Base-by-base conservation (phyloP, 192 early-diverging fungal genomes). In the Mortierella claussenii region DNA sequence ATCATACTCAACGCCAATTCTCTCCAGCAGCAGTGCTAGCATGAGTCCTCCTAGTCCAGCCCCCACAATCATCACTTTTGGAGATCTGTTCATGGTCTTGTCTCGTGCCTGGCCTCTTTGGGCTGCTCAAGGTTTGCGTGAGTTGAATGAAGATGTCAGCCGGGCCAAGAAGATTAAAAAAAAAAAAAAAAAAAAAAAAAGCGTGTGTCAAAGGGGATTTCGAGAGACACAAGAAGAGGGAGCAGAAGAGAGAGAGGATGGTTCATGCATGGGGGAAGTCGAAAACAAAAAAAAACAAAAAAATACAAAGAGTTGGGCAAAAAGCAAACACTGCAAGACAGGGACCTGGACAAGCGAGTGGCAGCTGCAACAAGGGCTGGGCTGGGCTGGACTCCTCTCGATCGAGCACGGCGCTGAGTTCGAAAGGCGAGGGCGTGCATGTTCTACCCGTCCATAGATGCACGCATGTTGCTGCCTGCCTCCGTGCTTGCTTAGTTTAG, bases 111-210 rank as follows among this genome's bases (percentile, higher is more conserved):
- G 7, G 13, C 13, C 13, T 10, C 7, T 40, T 40, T 7, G 37
- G 37, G 13, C 7, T 10, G 13, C 13, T 40, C 13, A 13, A 40
- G 37, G 37, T 7, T 40, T 40, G 37, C 13, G 13, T 10, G 13
- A 40, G 13, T 40, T 7, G 13, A 40, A 40, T 10, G 37, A 40
- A 40, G 13, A 40, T 40, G 37, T 10, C 7, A 40, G 13, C 8
- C 13, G 37, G 37, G 13, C 7, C 8, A 13, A 40, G 13, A 13
- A 10, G 37, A 40, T 10, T 7, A 13, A 40, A 40, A 40, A 40
- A 40, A 40, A 40, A 40, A 40, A 40, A 40, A 40, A 40, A 40
- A 40, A 40, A 40, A n/a, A 36, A 68, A 47, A 60, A 24, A n/a
- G n/a, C n/a, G n/a, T n/a, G n/a, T n/a, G n/a, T 30, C 21, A 34